Conservation (phyloP, 495 filamentous ascomycete species). For the Podospora bellae-mahoneyi region DNA sequence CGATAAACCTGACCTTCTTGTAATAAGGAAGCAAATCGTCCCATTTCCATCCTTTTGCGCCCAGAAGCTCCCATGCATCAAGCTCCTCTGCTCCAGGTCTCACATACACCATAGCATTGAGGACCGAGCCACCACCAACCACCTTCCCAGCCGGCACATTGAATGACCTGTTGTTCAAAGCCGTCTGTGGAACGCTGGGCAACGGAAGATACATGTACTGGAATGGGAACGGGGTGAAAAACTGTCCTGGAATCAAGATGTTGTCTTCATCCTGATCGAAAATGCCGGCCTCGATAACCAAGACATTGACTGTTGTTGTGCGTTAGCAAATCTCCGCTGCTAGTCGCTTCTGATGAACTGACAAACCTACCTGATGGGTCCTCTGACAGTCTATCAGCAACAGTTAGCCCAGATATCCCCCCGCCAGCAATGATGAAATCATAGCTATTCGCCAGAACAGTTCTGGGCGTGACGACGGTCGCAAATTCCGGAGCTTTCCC, state of each 20-base stretch:
- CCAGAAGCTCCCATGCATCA: slow-evolving; percentile 54
- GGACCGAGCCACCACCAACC: slow-evolving; percentile 41
- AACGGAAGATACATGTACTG: slow-evolving; percentile 30
- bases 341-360: neutral
- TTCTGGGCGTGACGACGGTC: slow-evolving; percentile 20
- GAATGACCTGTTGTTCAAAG: slow-evolving; percentile 25
- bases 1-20: slow-evolving; percentile 37
- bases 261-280: slow-evolving; percentile 30
- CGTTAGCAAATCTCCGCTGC: neutral
- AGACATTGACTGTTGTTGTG: slow-evolving; percentile 32
- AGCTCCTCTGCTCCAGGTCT: slow-evolving; percentile 48
- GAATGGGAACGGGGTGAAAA: slow-evolving; percentile 17
- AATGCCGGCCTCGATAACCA: slow-evolving; percentile 45
- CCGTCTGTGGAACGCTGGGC: slow-evolving; percentile 23
- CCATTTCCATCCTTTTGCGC: slow-evolving; percentile 64
- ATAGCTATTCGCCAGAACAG: slow-evolving; percentile 28
- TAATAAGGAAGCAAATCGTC: slow-evolving; percentile 58
- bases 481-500: slow-evolving; percentile 28
- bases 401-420: slow-evolving; percentile 46
- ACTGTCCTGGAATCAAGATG: slow-evolving; percentile 29
- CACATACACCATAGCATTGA: slow-evolving; percentile 46
- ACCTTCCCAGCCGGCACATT: slow-evolving; percentile 30
- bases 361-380: slow-evolving; percentile 35
- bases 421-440: slow-evolving; percentile 51
- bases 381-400: slow-evolving; percentile 50